Percentiles rank a stretch among this genome's conserved stretches.
Evolutionary conservation across 257 asterid species (phyloP).

Genomic region (Fraxinus cuspidata): DNA sequence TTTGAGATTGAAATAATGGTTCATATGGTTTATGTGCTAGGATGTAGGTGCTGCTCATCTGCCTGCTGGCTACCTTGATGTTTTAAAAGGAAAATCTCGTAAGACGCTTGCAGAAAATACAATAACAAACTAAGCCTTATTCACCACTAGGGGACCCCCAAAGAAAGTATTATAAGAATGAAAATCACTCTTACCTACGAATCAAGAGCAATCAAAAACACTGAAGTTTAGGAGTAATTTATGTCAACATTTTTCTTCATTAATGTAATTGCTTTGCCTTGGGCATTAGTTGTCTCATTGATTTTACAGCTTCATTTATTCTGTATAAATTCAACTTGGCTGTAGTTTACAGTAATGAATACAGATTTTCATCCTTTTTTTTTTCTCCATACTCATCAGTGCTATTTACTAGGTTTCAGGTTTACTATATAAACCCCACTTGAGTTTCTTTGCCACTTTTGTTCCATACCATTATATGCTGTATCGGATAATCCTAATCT

Average conservation of each 20-base stretch:
- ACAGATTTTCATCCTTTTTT: not conserved
- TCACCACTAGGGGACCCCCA: no score
- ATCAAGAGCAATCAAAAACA: no score
- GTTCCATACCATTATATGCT: not conserved
- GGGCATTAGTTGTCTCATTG: no score
- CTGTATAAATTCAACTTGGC: no score
- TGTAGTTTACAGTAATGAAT: not conserved
- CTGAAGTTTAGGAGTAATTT: no score
- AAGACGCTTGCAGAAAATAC: not conserved
- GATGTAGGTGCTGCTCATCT: not conserved
- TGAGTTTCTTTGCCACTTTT: not conserved
- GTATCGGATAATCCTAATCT: not conserved
- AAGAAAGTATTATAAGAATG: no score
- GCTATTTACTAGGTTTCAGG: not conserved
- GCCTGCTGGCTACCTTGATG: not conserved
- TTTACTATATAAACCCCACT: no score
- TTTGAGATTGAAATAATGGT: not conserved
- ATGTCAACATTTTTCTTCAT: no score
- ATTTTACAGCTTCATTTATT: no score
- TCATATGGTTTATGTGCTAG: constrained; percentile 1
- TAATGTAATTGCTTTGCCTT: no score
- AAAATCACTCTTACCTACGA: no score
- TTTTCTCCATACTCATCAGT: not conserved
- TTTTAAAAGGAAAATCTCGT: not conserved
- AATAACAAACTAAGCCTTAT: not conserved